Conservation (phyloP, 2,329 filamentous ascomycete species). For the Beauveria sp. region DNA sequence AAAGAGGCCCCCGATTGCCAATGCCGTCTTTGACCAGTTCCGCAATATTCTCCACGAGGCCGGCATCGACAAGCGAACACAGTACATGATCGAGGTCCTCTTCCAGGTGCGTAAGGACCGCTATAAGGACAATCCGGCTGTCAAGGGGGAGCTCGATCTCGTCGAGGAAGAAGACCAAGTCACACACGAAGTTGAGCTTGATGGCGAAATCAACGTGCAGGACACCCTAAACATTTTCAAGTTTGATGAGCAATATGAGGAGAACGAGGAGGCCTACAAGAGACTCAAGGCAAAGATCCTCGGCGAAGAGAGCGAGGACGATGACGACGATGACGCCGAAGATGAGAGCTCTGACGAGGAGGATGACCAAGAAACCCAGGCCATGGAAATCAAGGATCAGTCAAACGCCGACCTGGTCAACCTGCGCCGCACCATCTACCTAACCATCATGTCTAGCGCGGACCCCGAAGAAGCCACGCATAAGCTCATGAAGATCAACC, state of each 20-base stretch:
- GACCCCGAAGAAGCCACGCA: conserved; percentile 96
- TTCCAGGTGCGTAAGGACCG: conserved; percentile 95
- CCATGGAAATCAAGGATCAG: conserved; percentile 94
- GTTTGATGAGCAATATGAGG: conserved; percentile 81
- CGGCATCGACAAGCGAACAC: conserved; percentile 94
- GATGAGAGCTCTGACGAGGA: conserved; percentile 64
- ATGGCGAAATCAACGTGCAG: conserved; percentile 77
- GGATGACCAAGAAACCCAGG: conserved; percentile 69
- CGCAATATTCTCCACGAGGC: conserved; percentile 91
- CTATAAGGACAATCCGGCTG: conserved; percentile 87
- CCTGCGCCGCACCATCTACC: conserved; percentile 85
- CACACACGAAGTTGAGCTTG: conserved; percentile 75
- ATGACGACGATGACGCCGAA: conserved; percentile 59
- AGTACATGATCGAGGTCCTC: conserved; percentile 97
- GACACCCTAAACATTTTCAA: conserved; percentile 95
- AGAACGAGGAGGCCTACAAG: conserved; percentile 84
- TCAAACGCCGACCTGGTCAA: conserved; percentile 94
- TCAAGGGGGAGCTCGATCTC: conserved; percentile 88
- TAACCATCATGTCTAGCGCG: conserved; percentile 95
- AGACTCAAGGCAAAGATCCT: conserved; percentile 89
- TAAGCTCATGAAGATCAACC: conserved; percentile 89
- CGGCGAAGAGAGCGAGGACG: conserved; percentile 83
- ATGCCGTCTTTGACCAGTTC: conserved; percentile 93
- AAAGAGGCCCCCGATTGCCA: conserved; percentile 82
- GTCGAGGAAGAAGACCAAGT: conserved; percentile 98